Evolutionary conservation across 805 yeast species (phyloP), one percentile per base, ranked within the genome.

Genomic region (Saccharomyces cerevisiae): DNA sequence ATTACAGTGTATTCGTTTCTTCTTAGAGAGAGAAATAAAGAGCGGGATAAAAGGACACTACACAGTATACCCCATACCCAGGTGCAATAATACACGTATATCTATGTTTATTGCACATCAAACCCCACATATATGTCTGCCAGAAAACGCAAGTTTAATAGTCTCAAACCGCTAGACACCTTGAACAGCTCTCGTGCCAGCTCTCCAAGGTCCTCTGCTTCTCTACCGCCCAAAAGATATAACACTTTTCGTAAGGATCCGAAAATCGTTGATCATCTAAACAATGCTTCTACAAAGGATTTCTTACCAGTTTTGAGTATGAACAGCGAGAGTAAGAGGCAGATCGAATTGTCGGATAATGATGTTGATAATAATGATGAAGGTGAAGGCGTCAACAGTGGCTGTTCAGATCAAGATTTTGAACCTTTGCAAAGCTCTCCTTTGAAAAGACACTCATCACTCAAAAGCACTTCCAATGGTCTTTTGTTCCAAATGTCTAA

Each of bases 221-320:
- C 43, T 36, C 17, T 36, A 4, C 43, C 24, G 8, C 56, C 61
- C 6, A 55, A 52, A 47, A 51, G 67, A 30, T 65, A 65, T 53
- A 56, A 52, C 26, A 51, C 51, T 9, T 51, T 50, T 30, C 57
- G 64, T 32, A 61, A 51, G 41, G 64, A 59, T 52, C 57, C 57
- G 4, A 56, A 53, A 50, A 55, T 62, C 9, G 57, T 60, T 2
- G 55, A 63, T 4, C 54, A 62, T 30, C 41, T 58, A 13, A 61
- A 57, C 43, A 53, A 54, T 27, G 17, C 46, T 11, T 47, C 59
- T 1, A 58, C 58, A 17, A 54, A 47, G 36, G 59, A 57, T 41
- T 62, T 59, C 30, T 24, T 61, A n/a, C 59, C 59, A 3, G 22
- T 36, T 21, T 43, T 31, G 49, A 36, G 17, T n/a, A 41, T 21